These are phyloP conservation scores for Adansonia madagascariensis DNA, from an alignment of 441 rosid species.

Conservation along the genomic window DNA sequence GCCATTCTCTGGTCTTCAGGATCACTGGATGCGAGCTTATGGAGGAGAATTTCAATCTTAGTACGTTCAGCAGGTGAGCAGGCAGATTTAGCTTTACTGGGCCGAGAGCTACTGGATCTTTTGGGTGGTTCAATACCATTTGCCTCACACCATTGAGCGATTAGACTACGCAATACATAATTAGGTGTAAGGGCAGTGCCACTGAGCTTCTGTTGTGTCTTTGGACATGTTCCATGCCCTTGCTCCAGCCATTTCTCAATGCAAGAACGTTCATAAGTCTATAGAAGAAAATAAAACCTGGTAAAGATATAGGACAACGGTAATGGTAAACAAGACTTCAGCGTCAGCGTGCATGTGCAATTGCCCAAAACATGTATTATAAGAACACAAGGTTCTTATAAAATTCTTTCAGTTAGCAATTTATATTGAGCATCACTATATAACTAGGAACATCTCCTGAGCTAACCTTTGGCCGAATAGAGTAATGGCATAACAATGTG, in stretches of 20 bases:
- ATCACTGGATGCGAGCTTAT: constrained; percentile 65
- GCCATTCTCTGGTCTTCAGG: constrained; percentile 82
- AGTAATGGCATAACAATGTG: not conserved
- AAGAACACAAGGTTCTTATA: constrained; percentile 12
- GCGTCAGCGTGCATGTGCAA: not conserved
- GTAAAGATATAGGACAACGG: constrained; percentile 4
- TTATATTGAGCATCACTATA: not conserved
- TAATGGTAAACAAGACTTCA: constrained; percentile 17
- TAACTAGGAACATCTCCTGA: not conserved
- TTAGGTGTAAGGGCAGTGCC: constrained; percentile 79
- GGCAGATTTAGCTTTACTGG: constrained; percentile 59
- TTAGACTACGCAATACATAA: constrained; percentile 87
- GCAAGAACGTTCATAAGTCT: constrained; percentile 92
- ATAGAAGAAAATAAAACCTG: constrained; percentile 35
- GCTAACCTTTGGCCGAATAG: not conserved
- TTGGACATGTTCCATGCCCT: constrained; percentile 87
- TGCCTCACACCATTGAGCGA: constrained; percentile 94
- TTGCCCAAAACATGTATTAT: not conserved
- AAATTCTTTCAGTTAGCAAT: not conserved
- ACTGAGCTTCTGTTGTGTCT: constrained; percentile 77
- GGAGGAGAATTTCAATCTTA: constrained; percentile 71
- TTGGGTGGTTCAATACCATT: constrained; percentile 88
- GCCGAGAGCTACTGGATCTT: constrained; percentile 67
- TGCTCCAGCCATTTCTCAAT: constrained; percentile 93
- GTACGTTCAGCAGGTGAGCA: constrained; percentile 69